A percentile compares a stretch with the other conserved stretches of the same genome.
These are phyloP conservation scores for Claviceps quebecensis DNA, from an alignment of 2,329 filamentous ascomycete genomes.

Conservation along the genomic window DNA sequence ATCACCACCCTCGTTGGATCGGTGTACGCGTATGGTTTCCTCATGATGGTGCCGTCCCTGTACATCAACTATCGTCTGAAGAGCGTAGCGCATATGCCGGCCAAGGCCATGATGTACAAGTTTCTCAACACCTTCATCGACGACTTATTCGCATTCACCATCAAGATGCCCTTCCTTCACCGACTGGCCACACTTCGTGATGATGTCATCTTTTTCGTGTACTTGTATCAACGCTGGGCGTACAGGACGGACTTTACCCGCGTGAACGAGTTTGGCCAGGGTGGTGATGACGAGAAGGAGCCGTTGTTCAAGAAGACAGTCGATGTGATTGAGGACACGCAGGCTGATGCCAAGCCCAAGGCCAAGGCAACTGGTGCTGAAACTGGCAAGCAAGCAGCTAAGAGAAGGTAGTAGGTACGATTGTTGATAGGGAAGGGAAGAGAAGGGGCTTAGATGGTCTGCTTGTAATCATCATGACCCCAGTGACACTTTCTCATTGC, in stretches of 20 bases:
- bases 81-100: constrained; percentile 92
- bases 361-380: constrained; percentile 36
- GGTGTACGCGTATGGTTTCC: constrained; percentile 94
- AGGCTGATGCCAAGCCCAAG: constrained; percentile 18
- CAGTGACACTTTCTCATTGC: no score
- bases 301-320: constrained; percentile 19
- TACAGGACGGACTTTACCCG: constrained; percentile 86
- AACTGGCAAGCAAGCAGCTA: constrained; percentile 27
- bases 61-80: constrained; percentile 99
- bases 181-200: constrained; percentile 84
- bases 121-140: constrained; percentile 98
- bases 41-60: constrained; percentile 95
- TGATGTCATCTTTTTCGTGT: constrained; percentile 96
- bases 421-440: no score
- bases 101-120: constrained; percentile 94
- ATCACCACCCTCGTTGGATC: constrained; percentile 90
- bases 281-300: constrained; percentile 74
- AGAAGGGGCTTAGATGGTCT: no score
- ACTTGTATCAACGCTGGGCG: constrained; percentile 84
- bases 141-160: constrained; percentile 95
- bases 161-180: constrained; percentile 96
- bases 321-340: constrained; percentile 22
- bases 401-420: constrained; percentile 20
- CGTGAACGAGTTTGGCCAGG: constrained; percentile 96
- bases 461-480: no score